phyloP scores from a whole-genome alignment of 768 basidiomycete species.

The Lentinula guzmanii region DNA sequence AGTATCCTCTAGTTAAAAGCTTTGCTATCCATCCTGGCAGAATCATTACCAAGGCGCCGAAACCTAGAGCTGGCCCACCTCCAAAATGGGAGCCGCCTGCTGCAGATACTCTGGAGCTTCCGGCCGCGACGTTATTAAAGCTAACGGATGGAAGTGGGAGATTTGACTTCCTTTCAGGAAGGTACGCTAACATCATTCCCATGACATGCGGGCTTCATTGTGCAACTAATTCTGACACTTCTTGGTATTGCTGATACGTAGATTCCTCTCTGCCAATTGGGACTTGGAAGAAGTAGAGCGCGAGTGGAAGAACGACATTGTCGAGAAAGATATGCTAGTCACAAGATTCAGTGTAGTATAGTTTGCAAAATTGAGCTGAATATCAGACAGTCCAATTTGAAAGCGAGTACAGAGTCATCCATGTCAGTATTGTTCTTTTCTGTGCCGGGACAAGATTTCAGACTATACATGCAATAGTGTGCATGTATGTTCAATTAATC shows the following conservation, averaged over 20 bases:
- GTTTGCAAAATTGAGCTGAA: background rate
- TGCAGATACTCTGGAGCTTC: conserved; percentile 12
- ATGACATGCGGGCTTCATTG: background rate
- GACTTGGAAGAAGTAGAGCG: conserved; percentile 9
- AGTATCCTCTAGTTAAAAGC: conserved; percentile 8
- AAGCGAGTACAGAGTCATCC: too few species aligned
- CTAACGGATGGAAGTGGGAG: conserved; percentile 13
- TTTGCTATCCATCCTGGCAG: conserved; percentile 13
- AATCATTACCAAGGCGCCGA: conserved; percentile 6
- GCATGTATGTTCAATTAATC: too few species aligned
- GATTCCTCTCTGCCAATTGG: conserved; percentile 12
- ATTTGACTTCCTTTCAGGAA: conserved; percentile 14
- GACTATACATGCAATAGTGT: too few species aligned
- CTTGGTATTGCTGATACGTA: background rate
- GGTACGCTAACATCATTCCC: background rate
- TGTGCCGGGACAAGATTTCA: too few species aligned
- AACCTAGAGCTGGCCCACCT: background rate
- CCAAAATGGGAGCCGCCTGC: conserved; percentile 6
- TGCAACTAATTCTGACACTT: background rate
- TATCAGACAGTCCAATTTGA: too few species aligned
- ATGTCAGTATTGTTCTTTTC: too few species aligned
- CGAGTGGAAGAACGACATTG: conserved; percentile 9
- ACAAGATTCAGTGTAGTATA: background rate
- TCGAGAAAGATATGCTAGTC: conserved; percentile 10
- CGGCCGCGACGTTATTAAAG: conserved; percentile 13